Evolutionary conservation across 148 eudicot genomes (phyloP).

Genomic region (Rhododendron simsii): DNA sequence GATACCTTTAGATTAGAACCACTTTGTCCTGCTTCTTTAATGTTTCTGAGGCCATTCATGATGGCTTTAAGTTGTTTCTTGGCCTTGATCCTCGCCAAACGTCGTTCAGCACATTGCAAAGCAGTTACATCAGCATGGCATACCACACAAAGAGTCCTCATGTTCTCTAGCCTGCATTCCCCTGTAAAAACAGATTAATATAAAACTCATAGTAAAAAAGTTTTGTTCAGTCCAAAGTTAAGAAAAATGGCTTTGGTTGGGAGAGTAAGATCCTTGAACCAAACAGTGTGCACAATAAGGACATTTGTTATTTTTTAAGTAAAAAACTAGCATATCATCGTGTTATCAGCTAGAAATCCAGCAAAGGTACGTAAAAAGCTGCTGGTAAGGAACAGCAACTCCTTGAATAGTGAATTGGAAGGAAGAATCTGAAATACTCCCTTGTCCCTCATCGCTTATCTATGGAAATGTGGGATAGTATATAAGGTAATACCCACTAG

Average conservation of each 20-base stretch:
- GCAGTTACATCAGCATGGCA: conserved; percentile 94
- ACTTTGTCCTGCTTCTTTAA: conserved; percentile 11
- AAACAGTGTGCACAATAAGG: background rate
- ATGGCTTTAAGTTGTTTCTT: conserved; percentile 49
- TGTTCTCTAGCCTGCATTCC: conserved; percentile 85
- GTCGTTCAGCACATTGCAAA: conserved; percentile 67
- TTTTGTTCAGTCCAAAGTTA: background rate
- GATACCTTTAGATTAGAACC: conserved; percentile 41
- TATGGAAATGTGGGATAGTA: background rate
- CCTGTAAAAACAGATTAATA: conserved; percentile 35
- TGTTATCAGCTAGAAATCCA: background rate
- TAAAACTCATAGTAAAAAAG: background rate
- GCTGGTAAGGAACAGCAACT: background rate
- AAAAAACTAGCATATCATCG: background rate
- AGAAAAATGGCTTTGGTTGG: background rate
- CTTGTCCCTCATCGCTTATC: background rate
- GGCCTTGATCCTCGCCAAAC: conserved; percentile 39
- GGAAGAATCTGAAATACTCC: background rate
- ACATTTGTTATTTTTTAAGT: background rate
- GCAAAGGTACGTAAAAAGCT: background rate
- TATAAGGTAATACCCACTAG: background rate
- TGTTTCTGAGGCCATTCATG: conserved; percentile 24
- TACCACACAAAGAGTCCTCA: conserved; percentile 91
- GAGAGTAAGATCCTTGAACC: background rate
- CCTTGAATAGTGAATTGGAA: background rate